phyloP scores from a whole-genome alignment of 371 early-diverging fungal species.

The Batrachochytrium dendrobatidis region DNA sequence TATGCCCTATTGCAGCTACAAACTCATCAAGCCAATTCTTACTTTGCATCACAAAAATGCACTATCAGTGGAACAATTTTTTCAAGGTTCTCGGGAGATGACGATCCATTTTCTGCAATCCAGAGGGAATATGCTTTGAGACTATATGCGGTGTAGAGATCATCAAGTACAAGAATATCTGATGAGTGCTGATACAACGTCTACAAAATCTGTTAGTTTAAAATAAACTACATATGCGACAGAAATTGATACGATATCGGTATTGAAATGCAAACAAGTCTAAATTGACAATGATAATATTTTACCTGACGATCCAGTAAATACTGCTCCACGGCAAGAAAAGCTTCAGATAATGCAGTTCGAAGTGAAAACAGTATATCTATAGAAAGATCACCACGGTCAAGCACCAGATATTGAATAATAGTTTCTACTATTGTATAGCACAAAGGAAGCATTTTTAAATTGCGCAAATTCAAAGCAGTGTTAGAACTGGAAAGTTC shows the following conservation, averaged over 20 bases:
- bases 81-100: not conserved
- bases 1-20: too few relatives aligned
- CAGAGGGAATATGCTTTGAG: conserved; percentile 4
- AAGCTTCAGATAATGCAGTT: conserved; percentile 8
- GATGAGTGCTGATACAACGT: not conserved
- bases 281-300: too few relatives aligned
- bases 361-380: conserved; percentile 6
- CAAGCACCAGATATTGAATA: conserved; percentile 29
- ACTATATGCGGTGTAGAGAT: conserved; percentile 1
- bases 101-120: not conserved
- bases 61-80: conserved; percentile 10
- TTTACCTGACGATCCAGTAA: conserved; percentile 7
- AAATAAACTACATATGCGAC: not conserved
- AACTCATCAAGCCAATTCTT: not conserved
- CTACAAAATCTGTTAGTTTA: not conserved
- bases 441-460: conserved; percentile 37
- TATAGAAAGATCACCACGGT: not conserved
- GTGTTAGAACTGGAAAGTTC: too few relatives aligned
- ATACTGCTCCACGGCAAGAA: conserved; percentile 4
- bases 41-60: not conserved
- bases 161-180: not conserved
- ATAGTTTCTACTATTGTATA: conserved; percentile 41
- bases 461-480: conserved; percentile 25
- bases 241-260: not conserved
- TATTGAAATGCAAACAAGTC: too few relatives aligned